Conservation (phyloP, 306 rosid species). For the Astragalus glycyphyllos region DNA sequence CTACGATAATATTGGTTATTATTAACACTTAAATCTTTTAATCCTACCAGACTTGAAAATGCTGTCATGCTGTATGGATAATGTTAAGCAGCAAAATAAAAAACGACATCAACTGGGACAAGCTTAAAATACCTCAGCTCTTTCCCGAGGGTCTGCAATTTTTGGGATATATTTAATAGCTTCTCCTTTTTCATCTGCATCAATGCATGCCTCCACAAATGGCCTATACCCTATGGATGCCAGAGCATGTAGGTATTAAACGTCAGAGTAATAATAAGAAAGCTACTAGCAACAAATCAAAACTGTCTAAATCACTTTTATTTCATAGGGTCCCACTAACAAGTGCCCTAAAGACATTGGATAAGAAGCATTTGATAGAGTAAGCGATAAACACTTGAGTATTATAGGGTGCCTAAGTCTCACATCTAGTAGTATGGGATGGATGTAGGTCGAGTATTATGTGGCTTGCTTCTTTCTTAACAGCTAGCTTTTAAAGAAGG, state of each 20-base stretch:
- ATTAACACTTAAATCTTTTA: constrained; percentile 17
- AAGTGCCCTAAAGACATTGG: neutral
- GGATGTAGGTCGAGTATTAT: too few relatives aligned
- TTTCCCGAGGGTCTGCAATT: constrained; percentile 92
- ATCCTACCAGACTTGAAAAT: neutral
- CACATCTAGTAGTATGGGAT: too few relatives aligned
- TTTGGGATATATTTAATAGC: constrained; percentile 95
- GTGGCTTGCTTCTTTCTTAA: too few relatives aligned
- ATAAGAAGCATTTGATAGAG: neutral
- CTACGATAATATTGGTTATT: constrained; percentile 8
- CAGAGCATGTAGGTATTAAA: constrained; percentile 39
- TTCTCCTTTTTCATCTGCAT: constrained; percentile 92
- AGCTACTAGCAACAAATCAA: constrained; percentile 8
- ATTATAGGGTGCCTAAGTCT: too few relatives aligned
- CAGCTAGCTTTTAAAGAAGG: too few relatives aligned
- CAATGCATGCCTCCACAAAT: constrained; percentile 97
- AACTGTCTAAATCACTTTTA: neutral
- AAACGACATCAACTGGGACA: constrained; percentile 13
- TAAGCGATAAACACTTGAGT: neutral
- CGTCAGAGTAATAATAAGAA: neutral
- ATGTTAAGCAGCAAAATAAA: neutral
- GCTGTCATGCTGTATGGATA: neutral
- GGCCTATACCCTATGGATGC: constrained; percentile 75
- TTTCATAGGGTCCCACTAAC: constrained; percentile 2
- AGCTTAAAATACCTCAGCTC: constrained; percentile 75